Evolutionary conservation across 176 grass and related monocot species (phyloP).

Genomic region (Bothriochloa decipiens): DNA sequence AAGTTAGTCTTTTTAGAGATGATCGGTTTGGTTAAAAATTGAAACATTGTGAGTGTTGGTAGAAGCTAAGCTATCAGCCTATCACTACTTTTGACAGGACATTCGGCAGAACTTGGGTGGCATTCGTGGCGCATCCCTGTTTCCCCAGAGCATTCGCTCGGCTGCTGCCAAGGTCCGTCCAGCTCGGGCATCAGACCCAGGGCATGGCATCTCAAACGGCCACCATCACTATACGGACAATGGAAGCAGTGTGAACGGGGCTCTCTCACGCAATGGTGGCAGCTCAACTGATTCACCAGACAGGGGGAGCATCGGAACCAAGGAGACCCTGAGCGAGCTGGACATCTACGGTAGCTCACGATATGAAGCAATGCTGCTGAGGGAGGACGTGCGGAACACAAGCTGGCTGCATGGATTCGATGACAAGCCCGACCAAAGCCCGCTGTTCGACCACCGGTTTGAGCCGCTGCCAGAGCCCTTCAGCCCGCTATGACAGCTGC

Average conservation of each 20-base stretch:
- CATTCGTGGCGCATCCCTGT: conserved; percentile 81
- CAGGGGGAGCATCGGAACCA: conserved; percentile 58
- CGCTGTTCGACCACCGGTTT: conserved; percentile 88
- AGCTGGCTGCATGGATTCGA: conserved; percentile 83
- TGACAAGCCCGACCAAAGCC: conserved; percentile 80
- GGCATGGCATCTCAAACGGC: conserved; percentile 41
- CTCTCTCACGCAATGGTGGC: conserved; percentile 43
- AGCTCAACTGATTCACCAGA: conserved; percentile 60
- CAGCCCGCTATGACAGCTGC: conserved; percentile 60
- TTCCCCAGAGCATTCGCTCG: conserved; percentile 88
- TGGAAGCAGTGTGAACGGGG: conserved; percentile 52
- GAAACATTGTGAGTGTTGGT: not conserved
- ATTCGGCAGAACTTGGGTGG: conserved; percentile 89
- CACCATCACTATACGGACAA: conserved; percentile 55
- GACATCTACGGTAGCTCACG: conserved; percentile 78
- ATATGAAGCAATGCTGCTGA: conserved; percentile 80
- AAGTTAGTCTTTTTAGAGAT: not conserved
- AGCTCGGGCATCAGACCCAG: conserved; percentile 59
- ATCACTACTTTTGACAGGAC: conserved; percentile 52
- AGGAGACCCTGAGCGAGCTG: conserved; percentile 72
- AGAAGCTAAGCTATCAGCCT: conserved; percentile 21
- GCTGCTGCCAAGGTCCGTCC: conserved; percentile 53
- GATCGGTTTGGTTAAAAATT: not conserved
- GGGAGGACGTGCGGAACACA: conserved; percentile 79
- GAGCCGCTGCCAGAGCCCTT: conserved; percentile 94